A percentile compares a stretch with the other conserved stretches of the same genome.
Conservation (phyloP, 352 stramenopile species). For the Pythium guiyangense region DNA sequence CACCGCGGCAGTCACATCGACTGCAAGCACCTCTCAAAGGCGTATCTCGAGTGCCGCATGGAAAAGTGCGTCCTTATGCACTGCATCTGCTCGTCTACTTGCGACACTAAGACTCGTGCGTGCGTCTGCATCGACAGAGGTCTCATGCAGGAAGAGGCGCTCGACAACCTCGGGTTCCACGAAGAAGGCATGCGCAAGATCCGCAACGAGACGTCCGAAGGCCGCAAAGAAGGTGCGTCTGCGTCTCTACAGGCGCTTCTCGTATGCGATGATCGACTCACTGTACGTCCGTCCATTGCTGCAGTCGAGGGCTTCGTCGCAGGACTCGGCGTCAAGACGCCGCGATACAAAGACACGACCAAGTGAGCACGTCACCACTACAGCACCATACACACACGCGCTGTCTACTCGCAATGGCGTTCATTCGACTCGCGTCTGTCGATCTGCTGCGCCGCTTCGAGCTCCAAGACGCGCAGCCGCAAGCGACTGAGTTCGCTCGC, state of each 20-base stretch:
- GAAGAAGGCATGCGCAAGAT: constrained; percentile 75
- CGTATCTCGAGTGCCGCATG: constrained; percentile 88
- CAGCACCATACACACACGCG: constrained; percentile 1
- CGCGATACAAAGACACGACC: constrained; percentile 55
- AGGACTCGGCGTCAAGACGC: constrained; percentile 67
- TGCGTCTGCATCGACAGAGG: constrained; percentile 28
- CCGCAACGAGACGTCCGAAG: constrained; percentile 45
- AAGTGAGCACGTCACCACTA: constrained; percentile 8
- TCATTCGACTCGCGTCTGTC: not conserved
- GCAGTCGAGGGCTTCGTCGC: constrained; percentile 79
- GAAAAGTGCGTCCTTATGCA: constrained; percentile 62
- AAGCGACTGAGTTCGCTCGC: constrained; percentile 55
- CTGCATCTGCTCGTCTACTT: not conserved
- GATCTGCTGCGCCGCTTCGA: constrained; percentile 23
- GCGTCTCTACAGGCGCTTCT: too few relatives aligned
- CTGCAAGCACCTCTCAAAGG: constrained; percentile 87
- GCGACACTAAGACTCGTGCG: not conserved
- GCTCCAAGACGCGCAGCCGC: constrained; percentile 60
- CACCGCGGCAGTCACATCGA: constrained; percentile 84
- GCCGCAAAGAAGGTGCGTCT: constrained; percentile 62
- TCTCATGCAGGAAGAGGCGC: constrained; percentile 81
- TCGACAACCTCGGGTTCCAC: constrained; percentile 82
- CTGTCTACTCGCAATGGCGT: not conserved
- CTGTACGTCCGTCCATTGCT: not conserved
- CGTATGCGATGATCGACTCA: too few relatives aligned